A percentile compares a stretch with the other conserved stretches of the same genome.
These are phyloP conservation scores for Barnettozyma pratensis DNA, from an alignment of 805 yeast species.

Conservation along the genomic window DNA sequence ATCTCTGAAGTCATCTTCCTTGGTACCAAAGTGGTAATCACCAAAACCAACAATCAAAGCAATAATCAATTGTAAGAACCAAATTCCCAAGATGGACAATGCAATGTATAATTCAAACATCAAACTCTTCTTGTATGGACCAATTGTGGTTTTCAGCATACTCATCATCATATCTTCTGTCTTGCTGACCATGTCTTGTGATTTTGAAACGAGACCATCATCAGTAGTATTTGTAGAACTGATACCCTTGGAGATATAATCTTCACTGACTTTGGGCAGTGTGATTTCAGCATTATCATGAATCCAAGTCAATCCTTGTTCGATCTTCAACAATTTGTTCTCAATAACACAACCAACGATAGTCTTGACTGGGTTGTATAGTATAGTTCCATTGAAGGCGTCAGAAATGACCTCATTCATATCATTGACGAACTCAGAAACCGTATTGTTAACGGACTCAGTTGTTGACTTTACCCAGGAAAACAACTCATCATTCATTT, in stretches of 20 bases:
- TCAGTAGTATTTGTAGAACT: conserved; percentile 5
- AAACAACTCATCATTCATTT: conserved; percentile 59
- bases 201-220: conserved; percentile 2
- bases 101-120: conserved; percentile 44
- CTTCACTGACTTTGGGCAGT: conserved; percentile 46
- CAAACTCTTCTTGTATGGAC: conserved; percentile 32
- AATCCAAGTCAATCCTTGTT: conserved; percentile 77
- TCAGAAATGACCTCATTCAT: conserved; percentile 55
- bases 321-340: conserved; percentile 59
- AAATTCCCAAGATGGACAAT: conserved; percentile 37
- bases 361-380: conserved; percentile 56
- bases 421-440: conserved; percentile 48
- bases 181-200: conserved; percentile 12
- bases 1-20: background rate
- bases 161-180: conserved; percentile 23
- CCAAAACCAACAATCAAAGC: conserved; percentile 24
- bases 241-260: conserved; percentile 24
- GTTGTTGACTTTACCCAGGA: conserved; percentile 62
- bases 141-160: conserved; percentile 26
- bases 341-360: conserved; percentile 79
- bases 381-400: conserved; percentile 63
- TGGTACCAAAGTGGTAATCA: conserved; percentile 2
- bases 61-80: conserved; percentile 42
- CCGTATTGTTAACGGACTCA: conserved; percentile 51
- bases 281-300: conserved; percentile 53